A percentile compares a stretch with the other conserved stretches of the same genome.
phyloP scores from a whole-genome alignment of 768 basidiomycete species.

The Pseudohyphozyma bogoriensis region DNA sequence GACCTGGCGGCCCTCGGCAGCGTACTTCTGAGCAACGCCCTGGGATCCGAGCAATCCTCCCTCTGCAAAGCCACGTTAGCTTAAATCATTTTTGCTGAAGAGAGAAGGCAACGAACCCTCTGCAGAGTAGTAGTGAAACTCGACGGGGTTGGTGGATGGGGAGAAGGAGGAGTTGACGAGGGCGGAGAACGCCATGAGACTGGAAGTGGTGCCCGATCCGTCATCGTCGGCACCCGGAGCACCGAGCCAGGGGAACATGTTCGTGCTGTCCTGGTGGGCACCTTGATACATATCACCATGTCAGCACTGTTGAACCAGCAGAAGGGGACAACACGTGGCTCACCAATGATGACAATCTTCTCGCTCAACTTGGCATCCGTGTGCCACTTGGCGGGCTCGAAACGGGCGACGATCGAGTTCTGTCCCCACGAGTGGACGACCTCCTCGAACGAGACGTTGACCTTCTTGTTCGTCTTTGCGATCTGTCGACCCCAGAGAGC shows the following conservation, averaged over 20 bases:
- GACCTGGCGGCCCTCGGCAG: slow-evolving; percentile 4
- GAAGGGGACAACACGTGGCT: slow-evolving; percentile 6
- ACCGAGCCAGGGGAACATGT: slow-evolving; percentile 41
- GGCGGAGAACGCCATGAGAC: slow-evolving; percentile 38
- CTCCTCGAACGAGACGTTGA: slow-evolving; percentile 30
- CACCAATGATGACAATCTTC: slow-evolving; percentile 16
- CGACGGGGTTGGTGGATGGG: slow-evolving; percentile 38
- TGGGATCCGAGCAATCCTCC: slow-evolving; percentile 28
- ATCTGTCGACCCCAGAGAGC: slow-evolving; percentile 19
- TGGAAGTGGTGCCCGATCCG: slow-evolving; percentile 38
- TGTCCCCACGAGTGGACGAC: slow-evolving; percentile 38
- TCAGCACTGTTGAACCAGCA: too few relatives aligned
- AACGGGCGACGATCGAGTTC: slow-evolving; percentile 39
- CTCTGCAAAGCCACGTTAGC: background rate
- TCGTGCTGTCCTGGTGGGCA: slow-evolving; percentile 42
- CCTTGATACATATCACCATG: slow-evolving; percentile 7
- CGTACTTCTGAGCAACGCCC: slow-evolving; percentile 24
- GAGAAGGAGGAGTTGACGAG: slow-evolving; percentile 36
- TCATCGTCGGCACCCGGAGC: slow-evolving; percentile 37
- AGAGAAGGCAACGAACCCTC: slow-evolving; percentile 38
- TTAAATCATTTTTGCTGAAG: background rate
- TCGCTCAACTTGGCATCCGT: slow-evolving; percentile 8
- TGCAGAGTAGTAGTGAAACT: slow-evolving; percentile 42
- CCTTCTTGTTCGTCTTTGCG: slow-evolving; percentile 12
- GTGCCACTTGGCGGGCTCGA: slow-evolving; percentile 33